Percentiles rank a stretch among this genome's conserved stretches.
Evolutionary conservation across 805 yeast species (phyloP).

Genomic region (Wickerhamiella azymoides): DNA sequence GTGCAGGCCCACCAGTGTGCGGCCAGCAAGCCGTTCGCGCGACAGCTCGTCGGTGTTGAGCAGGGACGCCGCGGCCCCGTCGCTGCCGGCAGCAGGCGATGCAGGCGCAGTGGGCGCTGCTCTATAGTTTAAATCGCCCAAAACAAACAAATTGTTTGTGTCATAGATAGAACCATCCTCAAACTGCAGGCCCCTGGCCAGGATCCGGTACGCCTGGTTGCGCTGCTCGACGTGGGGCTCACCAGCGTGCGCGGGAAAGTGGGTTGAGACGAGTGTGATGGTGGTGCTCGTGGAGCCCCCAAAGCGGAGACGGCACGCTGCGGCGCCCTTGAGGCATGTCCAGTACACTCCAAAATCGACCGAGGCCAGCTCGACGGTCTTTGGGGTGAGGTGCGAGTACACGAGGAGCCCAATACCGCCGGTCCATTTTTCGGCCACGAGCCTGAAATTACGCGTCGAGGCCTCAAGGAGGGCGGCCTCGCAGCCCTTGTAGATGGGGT

Average conservation of each 20-base stretch:
- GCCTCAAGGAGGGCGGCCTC: constrained; percentile 14
- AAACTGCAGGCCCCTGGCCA: constrained; percentile 44
- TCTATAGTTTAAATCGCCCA: constrained; percentile 84
- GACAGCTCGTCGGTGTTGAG: constrained; percentile 36
- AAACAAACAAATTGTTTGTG: constrained; percentile 45
- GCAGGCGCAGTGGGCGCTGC: constrained; percentile 24
- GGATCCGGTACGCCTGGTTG: constrained; percentile 35
- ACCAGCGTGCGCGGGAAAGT: constrained; percentile 73
- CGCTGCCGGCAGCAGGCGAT: constrained; percentile 8
- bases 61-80: neutral
- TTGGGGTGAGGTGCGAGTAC: constrained; percentile 10
- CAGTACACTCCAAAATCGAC: constrained; percentile 36
- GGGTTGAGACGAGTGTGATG: constrained; percentile 55
- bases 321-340: constrained; percentile 65
- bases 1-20: constrained; percentile 44
- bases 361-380: constrained; percentile 14
- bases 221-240: constrained; percentile 32
- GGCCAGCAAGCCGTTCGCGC: constrained; percentile 29
- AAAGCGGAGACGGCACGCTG: constrained; percentile 40
- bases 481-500: constrained; percentile 21
- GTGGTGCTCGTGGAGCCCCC: constrained; percentile 24
- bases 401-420: constrained; percentile 25
- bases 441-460: constrained; percentile 7
- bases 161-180: constrained; percentile 26
- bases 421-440: constrained; percentile 13